phyloP scores from a whole-genome alignment of 352 stramenopile species.

The Phytophthora palmivora region DNA sequence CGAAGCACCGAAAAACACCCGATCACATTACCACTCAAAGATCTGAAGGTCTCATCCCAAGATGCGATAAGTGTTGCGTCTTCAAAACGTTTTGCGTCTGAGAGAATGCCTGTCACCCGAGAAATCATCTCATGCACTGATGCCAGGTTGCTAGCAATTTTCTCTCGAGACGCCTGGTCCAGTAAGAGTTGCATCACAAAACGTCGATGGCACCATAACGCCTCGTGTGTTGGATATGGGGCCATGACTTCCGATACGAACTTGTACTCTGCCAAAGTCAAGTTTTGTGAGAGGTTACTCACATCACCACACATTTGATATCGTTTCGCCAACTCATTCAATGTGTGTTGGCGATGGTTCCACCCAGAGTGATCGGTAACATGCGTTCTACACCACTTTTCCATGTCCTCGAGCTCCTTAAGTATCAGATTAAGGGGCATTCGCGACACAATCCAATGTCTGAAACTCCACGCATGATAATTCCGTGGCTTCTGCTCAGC shows the following conservation, averaged over 20 bases:
- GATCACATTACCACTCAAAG: slow-evolving; percentile 6
- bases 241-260: slow-evolving; percentile 63
- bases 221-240: slow-evolving; percentile 61
- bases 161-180: not conserved
- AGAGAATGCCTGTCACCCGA: slow-evolving; percentile 5
- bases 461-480: slow-evolving; percentile 88
- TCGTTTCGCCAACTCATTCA: slow-evolving; percentile 37
- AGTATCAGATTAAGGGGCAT: slow-evolving; percentile 33
- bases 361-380: slow-evolving; percentile 82
- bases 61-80: slow-evolving; percentile 13
- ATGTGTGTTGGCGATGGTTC: slow-evolving; percentile 78
- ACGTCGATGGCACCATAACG: slow-evolving; percentile 83
- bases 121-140: slow-evolving; percentile 13
- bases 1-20: slow-evolving; percentile 15
- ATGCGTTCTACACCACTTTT: slow-evolving; percentile 68
- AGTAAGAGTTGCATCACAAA: slow-evolving; percentile 66
- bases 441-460: slow-evolving; percentile 72
- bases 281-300: slow-evolving; percentile 1
- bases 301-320: slow-evolving; percentile 3
- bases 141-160: not conserved
- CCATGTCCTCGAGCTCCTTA: slow-evolving; percentile 61
- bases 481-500: slow-evolving; percentile 77
- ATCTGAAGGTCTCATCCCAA: slow-evolving; percentile 26
- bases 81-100: slow-evolving; percentile 3
- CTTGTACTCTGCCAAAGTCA: slow-evolving; percentile 56